A percentile compares a stretch with the other conserved stretches of the same genome.
Conservation (phyloP, 345 rosid genomes). For the Populus simonii region DNA sequence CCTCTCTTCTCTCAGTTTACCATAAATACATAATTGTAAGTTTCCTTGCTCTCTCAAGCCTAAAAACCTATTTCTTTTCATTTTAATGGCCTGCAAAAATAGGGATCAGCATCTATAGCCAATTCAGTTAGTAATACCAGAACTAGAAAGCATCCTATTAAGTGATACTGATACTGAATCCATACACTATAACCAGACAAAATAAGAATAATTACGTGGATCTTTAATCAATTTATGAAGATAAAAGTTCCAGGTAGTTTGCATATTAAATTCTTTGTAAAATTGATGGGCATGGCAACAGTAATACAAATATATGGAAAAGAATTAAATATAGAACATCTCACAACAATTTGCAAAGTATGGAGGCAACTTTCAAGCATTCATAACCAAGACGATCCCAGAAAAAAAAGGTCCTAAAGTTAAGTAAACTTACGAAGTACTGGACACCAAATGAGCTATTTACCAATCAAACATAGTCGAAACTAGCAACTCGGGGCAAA, state of each 20-base stretch:
- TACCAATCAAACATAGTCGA: background rate
- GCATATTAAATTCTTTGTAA: background rate
- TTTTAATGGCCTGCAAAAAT: background rate
- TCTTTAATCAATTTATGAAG: too few species aligned
- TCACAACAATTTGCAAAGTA: background rate
- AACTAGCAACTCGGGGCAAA: background rate
- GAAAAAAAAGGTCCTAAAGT: background rate
- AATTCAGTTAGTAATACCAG: background rate
- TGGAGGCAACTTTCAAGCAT: background rate
- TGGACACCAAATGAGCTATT: background rate
- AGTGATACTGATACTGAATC: background rate
- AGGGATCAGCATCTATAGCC: background rate
- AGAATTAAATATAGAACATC: background rate
- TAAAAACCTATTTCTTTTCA: background rate
- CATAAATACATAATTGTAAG: background rate
- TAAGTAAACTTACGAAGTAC: background rate
- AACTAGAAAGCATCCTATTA: background rate
- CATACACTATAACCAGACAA: background rate
- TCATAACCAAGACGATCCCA: background rate
- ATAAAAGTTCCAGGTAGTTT: background rate
- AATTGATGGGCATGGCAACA: background rate
- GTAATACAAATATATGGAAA: background rate
- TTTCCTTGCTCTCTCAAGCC: background rate
- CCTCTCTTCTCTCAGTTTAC: background rate
- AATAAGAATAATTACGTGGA: background rate